A percentile compares a stretch with the other conserved stretches of the same genome.
These are phyloP conservation scores for Pseudomonodictys pantanalensis DNA, from an alignment of 495 filamentous ascomycete genomes.

Conservation along the genomic window DNA sequence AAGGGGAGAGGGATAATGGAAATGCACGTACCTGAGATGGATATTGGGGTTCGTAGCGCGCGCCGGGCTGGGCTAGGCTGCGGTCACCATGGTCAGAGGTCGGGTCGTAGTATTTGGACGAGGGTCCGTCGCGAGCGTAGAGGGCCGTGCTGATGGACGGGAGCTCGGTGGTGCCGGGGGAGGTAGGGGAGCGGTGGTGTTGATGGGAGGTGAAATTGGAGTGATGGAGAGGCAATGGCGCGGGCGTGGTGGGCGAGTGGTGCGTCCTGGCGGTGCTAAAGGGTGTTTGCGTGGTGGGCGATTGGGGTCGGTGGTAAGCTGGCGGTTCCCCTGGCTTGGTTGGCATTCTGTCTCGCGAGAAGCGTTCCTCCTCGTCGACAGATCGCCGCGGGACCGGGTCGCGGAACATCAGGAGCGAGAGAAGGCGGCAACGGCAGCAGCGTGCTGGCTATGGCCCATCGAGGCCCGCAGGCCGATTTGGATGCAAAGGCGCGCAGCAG, in stretches of 20 bases:
- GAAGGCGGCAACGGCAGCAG: not conserved
- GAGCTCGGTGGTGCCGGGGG: conserved; percentile 37
- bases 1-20: not conserved
- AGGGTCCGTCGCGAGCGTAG: conserved; percentile 34
- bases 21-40: conserved; percentile 39
- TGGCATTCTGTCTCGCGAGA: conserved; percentile 1
- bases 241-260: conserved; percentile 16
- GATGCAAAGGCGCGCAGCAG: not conserved
- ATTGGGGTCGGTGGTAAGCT: conserved; percentile 33
- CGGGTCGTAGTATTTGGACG: conserved; percentile 51
- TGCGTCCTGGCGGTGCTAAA: conserved; percentile 9
- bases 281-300: conserved; percentile 34
- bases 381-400: conserved; percentile 32
- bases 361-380: conserved; percentile 35
- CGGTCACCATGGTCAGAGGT: conserved; percentile 43
- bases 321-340: conserved; percentile 18
- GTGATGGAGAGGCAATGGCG: conserved; percentile 26
- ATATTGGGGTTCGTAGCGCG: conserved; percentile 39
- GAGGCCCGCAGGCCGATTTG: too few relatives aligned
- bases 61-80: conserved; percentile 31
- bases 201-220: conserved; percentile 20
- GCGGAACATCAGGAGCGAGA: conserved; percentile 16
- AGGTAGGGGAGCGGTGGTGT: conserved; percentile 26
- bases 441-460: not conserved
- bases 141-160: conserved; percentile 37